Base-by-base conservation (phyloP, 352 stramenopile species). In the Pythium utonaiense region DNA sequence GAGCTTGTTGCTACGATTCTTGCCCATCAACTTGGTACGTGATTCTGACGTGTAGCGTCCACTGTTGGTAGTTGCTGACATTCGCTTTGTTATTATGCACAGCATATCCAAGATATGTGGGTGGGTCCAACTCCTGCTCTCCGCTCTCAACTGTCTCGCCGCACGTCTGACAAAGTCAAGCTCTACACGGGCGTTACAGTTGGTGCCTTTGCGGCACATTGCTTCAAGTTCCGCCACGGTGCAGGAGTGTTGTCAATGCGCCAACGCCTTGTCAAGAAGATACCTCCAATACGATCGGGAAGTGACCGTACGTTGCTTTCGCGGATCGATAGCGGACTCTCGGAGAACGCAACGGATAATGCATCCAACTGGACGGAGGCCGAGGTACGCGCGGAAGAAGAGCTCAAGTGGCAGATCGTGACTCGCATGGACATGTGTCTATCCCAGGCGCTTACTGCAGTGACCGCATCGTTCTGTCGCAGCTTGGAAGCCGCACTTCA, bases 51-150 rank as follows among this genome's bases (percentile, higher is more conserved):
- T n/a, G 6, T 13, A 12, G n/a, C n/a, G 9, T 5, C 38, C 17
- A 45, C 14, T 7, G 8, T 27, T 16, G 17, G 17, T 6, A 10
- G n/a, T 24, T 27, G 10, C 40, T 47, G 17, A 47, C 19, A 27
- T 3, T 47, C 19, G 16, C 3, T 25, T 51, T 0, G 16, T 54
- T 45, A 50, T 31, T 53, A 16, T 40, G 16, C 47, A 34, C 50
- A 82, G 74, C 84, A 93, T 30, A 78, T 93, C 16, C 84, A 93
- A 67, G 84, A 93, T 19, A 86, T 93, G 77, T 93, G 82, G 81
- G 82, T 93, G 2, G 84, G 84, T 1, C 83, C 80, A 6, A 87
- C 74, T 3, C 55, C 76, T 2, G 77, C 90, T 19, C 61, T 93
- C 49, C 75, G 82, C 17, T 89, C 84, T 3, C 81, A 93, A 38